These are phyloP conservation scores for Diplodia mutila DNA, from an alignment of 2,329 filamentous ascomycete genomes.

Conservation along the genomic window DNA sequence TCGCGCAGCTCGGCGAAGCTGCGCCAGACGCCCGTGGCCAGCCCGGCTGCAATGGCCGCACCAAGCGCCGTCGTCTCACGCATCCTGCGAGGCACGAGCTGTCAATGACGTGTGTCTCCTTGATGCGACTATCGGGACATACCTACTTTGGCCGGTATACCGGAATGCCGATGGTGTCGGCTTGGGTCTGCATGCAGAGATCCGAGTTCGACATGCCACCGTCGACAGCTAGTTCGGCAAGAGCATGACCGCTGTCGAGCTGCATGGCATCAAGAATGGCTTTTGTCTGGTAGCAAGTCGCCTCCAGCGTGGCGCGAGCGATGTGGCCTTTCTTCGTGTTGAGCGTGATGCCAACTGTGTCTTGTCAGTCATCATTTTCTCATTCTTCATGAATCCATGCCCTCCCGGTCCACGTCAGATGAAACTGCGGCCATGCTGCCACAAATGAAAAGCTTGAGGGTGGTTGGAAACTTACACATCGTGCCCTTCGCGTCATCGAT, in stretches of 20 bases:
- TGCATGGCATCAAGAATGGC: conserved; percentile 93
- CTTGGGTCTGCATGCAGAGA: conserved; percentile 89
- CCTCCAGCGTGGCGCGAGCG: conserved; percentile 85
- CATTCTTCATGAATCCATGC: neutral
- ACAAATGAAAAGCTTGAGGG: neutral
- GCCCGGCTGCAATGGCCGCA: conserved; percentile 79
- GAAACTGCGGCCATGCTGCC: no score
- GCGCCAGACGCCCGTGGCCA: conserved; percentile 74
- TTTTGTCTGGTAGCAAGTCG: conserved; percentile 89
- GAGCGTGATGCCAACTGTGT: conserved; percentile 79
- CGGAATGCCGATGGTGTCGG: conserved; percentile 80
- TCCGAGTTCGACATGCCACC: conserved; percentile 89
- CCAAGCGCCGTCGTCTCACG: conserved; percentile 87
- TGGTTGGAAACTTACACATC: conserved; percentile 52
- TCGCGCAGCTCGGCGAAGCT: conserved; percentile 70
- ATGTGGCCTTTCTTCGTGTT: conserved; percentile 86
- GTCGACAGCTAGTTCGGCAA: conserved; percentile 79
- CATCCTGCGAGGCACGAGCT: conserved; percentile 64
- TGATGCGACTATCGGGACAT: neutral
- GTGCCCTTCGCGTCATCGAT: conserved; percentile 91
- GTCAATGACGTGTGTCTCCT: neutral
- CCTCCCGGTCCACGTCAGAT: neutral
- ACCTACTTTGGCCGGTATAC: conserved; percentile 69
- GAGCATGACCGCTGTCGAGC: conserved; percentile 75
- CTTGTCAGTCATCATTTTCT: neutral